Evolutionary conservation across 306 rosid genomes (phyloP).

Genomic region (Lathyrus sativus): DNA sequence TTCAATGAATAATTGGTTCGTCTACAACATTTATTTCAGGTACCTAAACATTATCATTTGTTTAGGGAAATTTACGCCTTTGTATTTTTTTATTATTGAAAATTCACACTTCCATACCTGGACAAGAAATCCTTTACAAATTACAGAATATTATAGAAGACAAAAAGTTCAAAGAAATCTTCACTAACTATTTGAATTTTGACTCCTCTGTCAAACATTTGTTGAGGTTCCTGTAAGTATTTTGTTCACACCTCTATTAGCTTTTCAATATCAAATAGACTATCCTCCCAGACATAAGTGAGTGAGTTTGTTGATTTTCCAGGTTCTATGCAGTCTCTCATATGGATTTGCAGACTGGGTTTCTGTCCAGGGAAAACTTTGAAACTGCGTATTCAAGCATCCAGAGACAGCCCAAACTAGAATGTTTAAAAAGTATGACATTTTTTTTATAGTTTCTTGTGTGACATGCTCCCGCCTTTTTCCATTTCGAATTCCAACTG

Average conservation of each 20-base stretch:
- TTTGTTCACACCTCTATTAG: conserved; percentile 33
- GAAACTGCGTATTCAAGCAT: conserved; percentile 65
- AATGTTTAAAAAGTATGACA: conserved; percentile 70
- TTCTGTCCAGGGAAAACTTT: conserved; percentile 64
- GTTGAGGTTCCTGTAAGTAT: conserved; percentile 75
- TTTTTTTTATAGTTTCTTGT: conserved; percentile 1
- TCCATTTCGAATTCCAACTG: too few species aligned
- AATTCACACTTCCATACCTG: conserved; percentile 22
- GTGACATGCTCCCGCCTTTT: neutral
- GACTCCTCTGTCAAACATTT: conserved; percentile 71
- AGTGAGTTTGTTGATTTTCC: conserved; percentile 38
- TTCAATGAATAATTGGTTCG: conserved; percentile 24
- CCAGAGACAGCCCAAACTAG: conserved; percentile 80
- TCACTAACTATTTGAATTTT: conserved; percentile 46
- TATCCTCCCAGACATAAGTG: conserved; percentile 36
- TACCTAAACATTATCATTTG: neutral
- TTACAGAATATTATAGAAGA: conserved; percentile 73
- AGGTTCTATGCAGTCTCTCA: conserved; percentile 78
- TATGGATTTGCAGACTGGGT: conserved; percentile 75
- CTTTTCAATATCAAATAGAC: conserved; percentile 14
- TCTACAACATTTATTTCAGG: neutral
- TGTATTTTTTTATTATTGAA: conserved; percentile 31
- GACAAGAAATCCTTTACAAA: conserved; percentile 61
- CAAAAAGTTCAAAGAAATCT: conserved; percentile 58
- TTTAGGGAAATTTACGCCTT: neutral